Conservation (phyloP, 768 basidiomycete genomes). For the Amanita phalloides region DNA sequence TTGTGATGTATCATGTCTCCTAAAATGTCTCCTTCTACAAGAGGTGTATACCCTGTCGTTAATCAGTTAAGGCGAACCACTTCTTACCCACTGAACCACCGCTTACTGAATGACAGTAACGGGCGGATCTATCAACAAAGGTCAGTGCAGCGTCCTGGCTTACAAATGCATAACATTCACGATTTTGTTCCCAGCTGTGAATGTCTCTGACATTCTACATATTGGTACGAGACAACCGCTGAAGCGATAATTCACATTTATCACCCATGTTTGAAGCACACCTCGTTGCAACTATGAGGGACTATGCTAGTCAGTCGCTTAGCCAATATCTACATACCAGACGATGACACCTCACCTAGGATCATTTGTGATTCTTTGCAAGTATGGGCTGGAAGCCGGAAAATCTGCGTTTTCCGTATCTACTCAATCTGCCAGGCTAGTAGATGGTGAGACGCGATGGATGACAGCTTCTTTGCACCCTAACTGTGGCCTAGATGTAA, state of each 20-base stretch:
- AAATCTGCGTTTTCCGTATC: neutral
- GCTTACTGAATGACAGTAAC: neutral
- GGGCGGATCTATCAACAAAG: neutral
- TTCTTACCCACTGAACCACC: neutral
- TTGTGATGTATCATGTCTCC: neutral
- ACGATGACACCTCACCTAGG: neutral
- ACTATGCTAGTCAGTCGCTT: slow-evolving; percentile 1
- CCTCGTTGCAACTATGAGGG: slow-evolving; percentile 4
- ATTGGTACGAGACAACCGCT: neutral
- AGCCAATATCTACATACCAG: too few species aligned
- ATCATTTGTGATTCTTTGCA: slow-evolving; percentile 4
- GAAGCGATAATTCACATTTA: neutral
- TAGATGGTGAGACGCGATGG: neutral
- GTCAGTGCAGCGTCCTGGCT: neutral
- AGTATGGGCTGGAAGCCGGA: slow-evolving; percentile 1
- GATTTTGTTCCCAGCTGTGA: neutral
- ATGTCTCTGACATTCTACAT: neutral
- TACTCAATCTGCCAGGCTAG: neutral
- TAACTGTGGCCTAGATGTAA: neutral
- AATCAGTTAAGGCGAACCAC: neutral
- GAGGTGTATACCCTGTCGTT: neutral
- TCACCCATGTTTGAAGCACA: neutral
- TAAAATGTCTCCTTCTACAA: neutral
- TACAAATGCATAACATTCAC: neutral
- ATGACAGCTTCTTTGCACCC: too few species aligned